phyloP scores from a whole-genome alignment of 176 grass and related monocot genomes.

The Chrysopogon serrulatus region DNA sequence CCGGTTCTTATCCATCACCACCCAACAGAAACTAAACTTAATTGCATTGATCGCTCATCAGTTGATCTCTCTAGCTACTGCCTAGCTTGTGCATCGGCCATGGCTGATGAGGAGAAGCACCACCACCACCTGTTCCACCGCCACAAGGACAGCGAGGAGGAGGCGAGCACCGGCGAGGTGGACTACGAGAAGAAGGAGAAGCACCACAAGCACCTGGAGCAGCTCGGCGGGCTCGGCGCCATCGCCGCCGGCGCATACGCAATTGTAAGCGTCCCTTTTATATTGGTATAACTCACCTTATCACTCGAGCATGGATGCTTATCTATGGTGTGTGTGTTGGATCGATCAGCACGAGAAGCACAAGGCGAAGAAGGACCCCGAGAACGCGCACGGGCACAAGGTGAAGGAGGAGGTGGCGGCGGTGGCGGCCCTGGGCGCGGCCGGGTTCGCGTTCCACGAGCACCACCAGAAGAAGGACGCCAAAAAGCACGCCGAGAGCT shows the following conservation, averaged over 20 bases:
- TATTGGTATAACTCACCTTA: not conserved
- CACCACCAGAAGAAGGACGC: constrained; percentile 74
- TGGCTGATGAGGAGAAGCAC: constrained; percentile 54
- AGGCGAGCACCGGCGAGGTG: constrained; percentile 28
- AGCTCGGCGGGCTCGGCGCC: constrained; percentile 41
- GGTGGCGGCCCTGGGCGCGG: constrained; percentile 43
- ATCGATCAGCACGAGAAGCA: constrained; percentile 70
- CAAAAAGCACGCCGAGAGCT: constrained; percentile 42
- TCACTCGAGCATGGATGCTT: not conserved
- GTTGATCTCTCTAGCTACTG: not conserved
- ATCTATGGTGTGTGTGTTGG: not conserved
- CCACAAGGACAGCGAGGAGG: constrained; percentile 38
- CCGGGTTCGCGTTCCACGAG: constrained; percentile 69
- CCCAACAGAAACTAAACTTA: not conserved
- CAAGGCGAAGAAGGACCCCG: constrained; percentile 65
- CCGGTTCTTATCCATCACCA: not conserved
- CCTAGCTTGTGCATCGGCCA: not conserved
- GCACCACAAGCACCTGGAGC: constrained; percentile 70
- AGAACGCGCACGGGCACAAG: constrained; percentile 51
- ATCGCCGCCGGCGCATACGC: constrained; percentile 64
- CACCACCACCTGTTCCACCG: constrained; percentile 69
- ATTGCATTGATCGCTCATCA: not conserved
- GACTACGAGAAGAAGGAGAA: constrained; percentile 63
- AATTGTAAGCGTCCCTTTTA: constrained; percentile 7
- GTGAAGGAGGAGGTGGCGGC: constrained; percentile 56